Conservation (phyloP, 306 rosid genomes). For the Cicer cuneatum region DNA sequence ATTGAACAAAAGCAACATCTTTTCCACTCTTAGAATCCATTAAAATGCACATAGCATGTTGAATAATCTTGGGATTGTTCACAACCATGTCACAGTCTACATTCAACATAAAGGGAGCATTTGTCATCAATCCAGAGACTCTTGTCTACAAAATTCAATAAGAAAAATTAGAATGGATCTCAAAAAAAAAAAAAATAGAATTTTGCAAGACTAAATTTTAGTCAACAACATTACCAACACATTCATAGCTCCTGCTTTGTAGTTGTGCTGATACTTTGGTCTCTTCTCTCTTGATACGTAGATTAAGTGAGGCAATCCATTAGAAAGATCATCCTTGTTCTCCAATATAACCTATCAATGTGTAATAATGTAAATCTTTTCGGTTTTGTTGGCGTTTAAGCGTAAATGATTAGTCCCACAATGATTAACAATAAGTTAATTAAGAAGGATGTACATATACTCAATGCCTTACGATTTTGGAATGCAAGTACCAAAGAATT, state of each 20-base stretch:
- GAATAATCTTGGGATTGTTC: slow-evolving; percentile 57
- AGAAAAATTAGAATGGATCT: neutral
- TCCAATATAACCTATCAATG: slow-evolving; percentile 62
- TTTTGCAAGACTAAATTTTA: neutral
- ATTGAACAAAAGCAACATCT: slow-evolving; percentile 67
- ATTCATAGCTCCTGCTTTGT: slow-evolving; percentile 88
- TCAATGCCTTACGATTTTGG: neutral
- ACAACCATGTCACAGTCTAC: slow-evolving; percentile 76
- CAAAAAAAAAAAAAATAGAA: neutral
- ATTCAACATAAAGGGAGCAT: slow-evolving; percentile 72
- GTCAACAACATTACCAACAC: slow-evolving; percentile 50
- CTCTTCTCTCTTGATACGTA: slow-evolving; percentile 74
- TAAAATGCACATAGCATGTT: slow-evolving; percentile 64
- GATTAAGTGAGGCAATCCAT: slow-evolving; percentile 64
- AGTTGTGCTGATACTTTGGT: slow-evolving; percentile 55
- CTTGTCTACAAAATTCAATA: slow-evolving; percentile 52
- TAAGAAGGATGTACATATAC: neutral
- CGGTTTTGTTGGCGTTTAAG: too few relatives aligned
- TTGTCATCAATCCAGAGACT: slow-evolving; percentile 74
- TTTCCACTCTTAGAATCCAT: slow-evolving; percentile 50
- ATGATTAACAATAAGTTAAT: neutral
- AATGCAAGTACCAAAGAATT: neutral
- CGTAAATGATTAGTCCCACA: neutral
- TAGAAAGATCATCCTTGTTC: slow-evolving; percentile 46
- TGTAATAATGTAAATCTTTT: neutral